These are phyloP conservation scores for Echria macrotheca DNA, from an alignment of 495 filamentous ascomycete species.

Conservation along the genomic window DNA sequence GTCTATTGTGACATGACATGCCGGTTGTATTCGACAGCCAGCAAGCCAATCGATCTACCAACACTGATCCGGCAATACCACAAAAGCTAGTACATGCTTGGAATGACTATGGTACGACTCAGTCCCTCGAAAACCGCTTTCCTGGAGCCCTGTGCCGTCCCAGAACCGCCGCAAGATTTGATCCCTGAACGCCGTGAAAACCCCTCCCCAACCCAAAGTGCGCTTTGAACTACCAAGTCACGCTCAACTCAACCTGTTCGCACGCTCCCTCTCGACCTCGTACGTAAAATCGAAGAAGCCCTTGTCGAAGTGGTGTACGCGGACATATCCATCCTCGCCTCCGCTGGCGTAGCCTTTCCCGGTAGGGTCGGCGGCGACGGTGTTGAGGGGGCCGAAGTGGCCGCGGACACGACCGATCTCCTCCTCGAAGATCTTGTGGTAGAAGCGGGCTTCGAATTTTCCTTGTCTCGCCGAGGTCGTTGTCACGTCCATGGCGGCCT, in stretches of 20 bases:
- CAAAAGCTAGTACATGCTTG: no score
- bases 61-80: no score
- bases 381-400: constrained; percentile 87
- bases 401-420: constrained; percentile 95
- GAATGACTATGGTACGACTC: no score
- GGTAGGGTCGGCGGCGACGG: constrained; percentile 78
- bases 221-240: no score
- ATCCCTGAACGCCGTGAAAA: constrained; percentile 24
- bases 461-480: constrained; percentile 88
- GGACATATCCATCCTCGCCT: constrained; percentile 97
- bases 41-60: no score
- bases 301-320: constrained; percentile 98
- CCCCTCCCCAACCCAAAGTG: constrained; percentile 12
- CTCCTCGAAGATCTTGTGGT: constrained; percentile 98
- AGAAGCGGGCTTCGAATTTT: constrained; percentile 98
- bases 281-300: constrained; percentile 97
- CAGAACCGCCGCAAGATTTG: constrained; percentile 16
- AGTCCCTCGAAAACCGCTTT: background rate
- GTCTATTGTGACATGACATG: no score
- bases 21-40: no score
- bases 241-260: constrained; percentile 28
- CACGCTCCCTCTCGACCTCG: constrained; percentile 78
- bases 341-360: constrained; percentile 89
- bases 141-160: background rate
- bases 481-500: constrained; percentile 99